Conservation (phyloP, 108 stramenopile genomes). For the Aurantiochytrium sp. region DNA sequence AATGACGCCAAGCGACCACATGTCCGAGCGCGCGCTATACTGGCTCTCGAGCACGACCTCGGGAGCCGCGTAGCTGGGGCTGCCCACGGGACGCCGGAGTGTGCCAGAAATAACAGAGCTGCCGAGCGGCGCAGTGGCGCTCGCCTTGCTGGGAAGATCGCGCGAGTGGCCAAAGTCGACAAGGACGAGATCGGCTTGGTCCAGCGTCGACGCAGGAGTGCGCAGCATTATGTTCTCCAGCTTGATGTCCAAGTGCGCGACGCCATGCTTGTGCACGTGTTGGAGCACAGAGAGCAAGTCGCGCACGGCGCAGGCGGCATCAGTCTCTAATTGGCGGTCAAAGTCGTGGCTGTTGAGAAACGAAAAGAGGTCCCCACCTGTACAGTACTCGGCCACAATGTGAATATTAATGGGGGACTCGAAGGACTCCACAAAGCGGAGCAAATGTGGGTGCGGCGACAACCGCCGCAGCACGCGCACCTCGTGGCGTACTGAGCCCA, state of each 20-base stretch:
- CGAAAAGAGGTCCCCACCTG: slow-evolving; percentile 2
- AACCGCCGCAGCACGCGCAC: neutral
- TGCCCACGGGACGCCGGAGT: neutral
- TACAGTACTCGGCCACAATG: slow-evolving; percentile 9
- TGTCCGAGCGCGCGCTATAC: neutral
- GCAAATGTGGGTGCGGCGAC: neutral
- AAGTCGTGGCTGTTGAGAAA: slow-evolving; percentile 15
- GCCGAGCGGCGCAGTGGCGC: neutral
- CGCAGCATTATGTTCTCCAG: slow-evolving; percentile 3
- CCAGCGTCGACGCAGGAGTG: neutral
- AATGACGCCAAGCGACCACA: slow-evolving; percentile 13
- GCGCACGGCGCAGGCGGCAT: neutral
- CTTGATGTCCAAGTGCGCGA: neutral
- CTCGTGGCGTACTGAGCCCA: slow-evolving; percentile 1
- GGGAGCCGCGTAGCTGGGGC: neutral
- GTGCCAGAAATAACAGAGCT: neutral
- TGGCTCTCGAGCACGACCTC: neutral
- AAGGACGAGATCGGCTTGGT: neutral
- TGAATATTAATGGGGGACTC: slow-evolving; percentile 19
- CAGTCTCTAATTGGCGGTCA: neutral
- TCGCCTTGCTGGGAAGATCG: neutral
- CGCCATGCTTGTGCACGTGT: neutral
- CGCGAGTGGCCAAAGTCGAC: slow-evolving; percentile 15
- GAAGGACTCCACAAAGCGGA: neutral
- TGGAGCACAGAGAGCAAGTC: neutral